Base-by-base conservation (phyloP, 148 eudicot genomes). In the Silene uniflora region DNA sequence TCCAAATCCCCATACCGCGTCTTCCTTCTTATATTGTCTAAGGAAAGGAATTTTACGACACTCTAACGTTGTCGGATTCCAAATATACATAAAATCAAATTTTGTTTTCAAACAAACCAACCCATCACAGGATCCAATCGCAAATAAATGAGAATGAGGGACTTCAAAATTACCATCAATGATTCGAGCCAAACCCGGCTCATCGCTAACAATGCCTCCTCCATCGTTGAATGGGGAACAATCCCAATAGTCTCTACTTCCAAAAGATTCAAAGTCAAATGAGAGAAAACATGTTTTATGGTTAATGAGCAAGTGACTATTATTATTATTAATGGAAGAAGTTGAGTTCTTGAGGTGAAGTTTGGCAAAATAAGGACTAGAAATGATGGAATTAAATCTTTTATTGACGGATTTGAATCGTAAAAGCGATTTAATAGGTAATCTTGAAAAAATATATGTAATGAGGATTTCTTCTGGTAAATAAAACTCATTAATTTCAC, bases 1-100 rank as follows among this genome's bases (percentile, higher is more conserved):
- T 16, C 35, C n/a, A 18, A 73, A 73, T 59, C 75, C 75, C 75
- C 75, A 59, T 10, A 58, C 47, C 6, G 19, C 65, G 25, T 73
- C 66, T 7, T 55, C 12, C 46, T 29, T 55, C n/a, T 29, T 52
- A 52, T 10, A 14, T 52, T 13, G 56, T 6, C 44, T 39, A 39
- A 39, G 9, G 7, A 52, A 52, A 13, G 56, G 56, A 13, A 52
- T 14, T 11, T 52, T 16, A 13, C 56, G 56, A 13, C 56, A 52
- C 17, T 0, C 56, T 52, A 52, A 52, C 17, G 56, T 12, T 12
- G 56, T 52, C 14, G 56, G 56, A 14, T 52, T 52, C 56, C 56
- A 52, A 52, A 52, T 4, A 52, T 13, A 52, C 2, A 52, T 52
- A 3, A 52, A 52, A 52, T 52, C 14, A 10, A 21, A 4, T 16